Evolutionary conservation across 2,329 filamentous ascomycete genomes (phyloP).

Genomic region (Parafenestella ontariensis): DNA sequence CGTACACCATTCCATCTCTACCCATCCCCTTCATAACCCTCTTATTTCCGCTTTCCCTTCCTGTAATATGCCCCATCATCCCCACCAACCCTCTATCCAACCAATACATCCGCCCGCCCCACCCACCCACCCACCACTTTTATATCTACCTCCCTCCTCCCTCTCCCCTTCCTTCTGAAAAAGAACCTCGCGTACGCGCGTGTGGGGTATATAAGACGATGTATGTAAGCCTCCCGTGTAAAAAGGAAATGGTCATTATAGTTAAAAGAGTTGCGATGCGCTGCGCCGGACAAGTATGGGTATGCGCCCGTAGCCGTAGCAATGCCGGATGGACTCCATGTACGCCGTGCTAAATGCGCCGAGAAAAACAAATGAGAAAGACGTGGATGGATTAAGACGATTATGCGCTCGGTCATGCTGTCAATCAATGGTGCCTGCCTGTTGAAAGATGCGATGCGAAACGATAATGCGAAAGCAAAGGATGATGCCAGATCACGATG

Average conservation of each 20-base stretch:
- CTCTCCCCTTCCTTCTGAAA: too few relatives aligned
- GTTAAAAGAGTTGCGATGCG: too few relatives aligned
- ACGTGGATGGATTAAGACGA: not conserved
- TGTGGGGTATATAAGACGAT: slow-evolving; percentile 1
- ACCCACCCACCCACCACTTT: not conserved
- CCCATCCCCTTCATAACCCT: not conserved
- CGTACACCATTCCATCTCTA: not conserved
- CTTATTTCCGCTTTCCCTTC: not conserved
- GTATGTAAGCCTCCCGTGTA: not conserved
- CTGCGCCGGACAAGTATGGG: not conserved
- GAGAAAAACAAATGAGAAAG: not conserved
- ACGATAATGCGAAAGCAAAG: too few relatives aligned
- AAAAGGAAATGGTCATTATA: not conserved
- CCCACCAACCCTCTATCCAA: not conserved
- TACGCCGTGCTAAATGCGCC: slow-evolving; percentile 6
- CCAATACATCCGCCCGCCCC: not conserved
- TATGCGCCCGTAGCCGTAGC: not conserved
- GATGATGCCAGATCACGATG: too few relatives aligned
- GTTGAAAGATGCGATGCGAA: not conserved
- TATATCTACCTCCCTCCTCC: too few relatives aligned
- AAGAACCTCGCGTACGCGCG: not conserved
- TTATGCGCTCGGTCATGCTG: not conserved
- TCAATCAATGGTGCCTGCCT: not conserved
- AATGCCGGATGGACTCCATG: not conserved
- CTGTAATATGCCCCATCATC: not conserved